These are phyloP conservation scores for Penicillium fuscoglaucum DNA, from an alignment of 2,329 filamentous ascomycete species.

Conservation along the genomic window DNA sequence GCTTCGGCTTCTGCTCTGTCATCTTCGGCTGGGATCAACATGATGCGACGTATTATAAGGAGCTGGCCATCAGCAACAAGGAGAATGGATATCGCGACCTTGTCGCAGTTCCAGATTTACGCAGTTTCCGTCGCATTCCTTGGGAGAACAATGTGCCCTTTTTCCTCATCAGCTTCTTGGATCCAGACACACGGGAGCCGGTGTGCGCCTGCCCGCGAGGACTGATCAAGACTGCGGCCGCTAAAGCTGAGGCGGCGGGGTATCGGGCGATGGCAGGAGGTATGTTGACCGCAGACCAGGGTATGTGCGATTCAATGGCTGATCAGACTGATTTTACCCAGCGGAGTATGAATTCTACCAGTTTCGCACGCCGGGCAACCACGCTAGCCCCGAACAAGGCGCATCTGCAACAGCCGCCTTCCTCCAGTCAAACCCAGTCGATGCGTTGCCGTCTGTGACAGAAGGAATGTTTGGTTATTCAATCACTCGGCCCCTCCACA, in stretches of 20 bases:
- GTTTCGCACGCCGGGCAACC: slow-evolving; percentile 66
- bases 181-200: slow-evolving; percentile 72
- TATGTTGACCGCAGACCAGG: slow-evolving; percentile 46
- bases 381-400: slow-evolving; percentile 55
- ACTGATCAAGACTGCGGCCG: slow-evolving; percentile 66
- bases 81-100: slow-evolving; percentile 88
- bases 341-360: slow-evolving; percentile 96
- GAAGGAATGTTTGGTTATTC: slow-evolving; percentile 98
- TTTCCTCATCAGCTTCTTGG: slow-evolving; percentile 79
- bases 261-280: slow-evolving; percentile 87
- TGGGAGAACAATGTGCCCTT: slow-evolving; percentile 88
- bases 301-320: slow-evolving; percentile 9
- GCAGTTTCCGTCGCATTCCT: slow-evolving; percentile 77
- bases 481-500: slow-evolving; percentile 80
- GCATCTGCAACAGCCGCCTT: slow-evolving; percentile 71
- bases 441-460: slow-evolving; percentile 74
- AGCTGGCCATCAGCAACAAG: slow-evolving; percentile 84
- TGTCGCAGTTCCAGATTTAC: slow-evolving; percentile 76
- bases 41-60: slow-evolving; percentile 81
- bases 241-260: slow-evolving; percentile 67
- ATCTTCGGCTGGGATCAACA: slow-evolving; percentile 98
- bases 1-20: slow-evolving; percentile 92
- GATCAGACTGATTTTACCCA: slow-evolving; percentile 39
- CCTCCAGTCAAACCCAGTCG: slow-evolving; percentile 69
- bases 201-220: slow-evolving; percentile 78